Evolutionary conservation across 192 early-diverging fungal genomes (phyloP).

Genomic region (Coemansia sp.): DNA sequence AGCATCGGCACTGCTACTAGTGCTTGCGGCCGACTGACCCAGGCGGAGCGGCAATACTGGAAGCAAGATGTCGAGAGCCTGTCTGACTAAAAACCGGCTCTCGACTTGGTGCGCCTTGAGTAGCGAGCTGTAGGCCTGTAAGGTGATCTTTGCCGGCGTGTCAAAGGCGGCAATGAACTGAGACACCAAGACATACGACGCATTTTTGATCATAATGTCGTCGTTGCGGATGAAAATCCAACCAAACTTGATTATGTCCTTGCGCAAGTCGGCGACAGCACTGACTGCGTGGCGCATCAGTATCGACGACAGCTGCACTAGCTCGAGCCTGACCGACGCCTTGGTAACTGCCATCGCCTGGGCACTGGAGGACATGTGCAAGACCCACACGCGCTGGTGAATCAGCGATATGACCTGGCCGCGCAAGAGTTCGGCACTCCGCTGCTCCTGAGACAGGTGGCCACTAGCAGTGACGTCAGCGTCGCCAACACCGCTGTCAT

Average conservation of each 20-base stretch:
- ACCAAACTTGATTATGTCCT: conserved; percentile 93
- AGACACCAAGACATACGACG: conserved; percentile 90
- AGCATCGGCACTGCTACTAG: neutral
- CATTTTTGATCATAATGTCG: conserved; percentile 93
- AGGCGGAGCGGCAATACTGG: conserved; percentile 88
- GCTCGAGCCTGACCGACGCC: conserved; percentile 71
- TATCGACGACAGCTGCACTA: conserved; percentile 89
- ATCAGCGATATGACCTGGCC: conserved; percentile 30
- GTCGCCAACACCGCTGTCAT: conserved; percentile 62
- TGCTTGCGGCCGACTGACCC: conserved; percentile 42
- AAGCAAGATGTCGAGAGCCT: conserved; percentile 90
- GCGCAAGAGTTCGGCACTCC: conserved; percentile 39
- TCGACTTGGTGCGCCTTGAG: conserved; percentile 90
- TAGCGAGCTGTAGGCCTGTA: conserved; percentile 84
- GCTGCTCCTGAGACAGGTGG: conserved; percentile 30
- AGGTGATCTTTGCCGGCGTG: conserved; percentile 83
- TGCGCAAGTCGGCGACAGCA: conserved; percentile 74
- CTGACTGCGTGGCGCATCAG: conserved; percentile 74
- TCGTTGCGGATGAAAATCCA: conserved; percentile 85
- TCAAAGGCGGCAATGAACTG: conserved; percentile 93
- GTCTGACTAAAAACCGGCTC: conserved; percentile 81
- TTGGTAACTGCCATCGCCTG: conserved; percentile 38
- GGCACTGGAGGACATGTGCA: conserved; percentile 29
- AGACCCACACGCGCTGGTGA: conserved; percentile 48
- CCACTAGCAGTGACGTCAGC: conserved; percentile 59